Conservation (phyloP, 441 rosid genomes). For the Bruguiera hainesii region DNA sequence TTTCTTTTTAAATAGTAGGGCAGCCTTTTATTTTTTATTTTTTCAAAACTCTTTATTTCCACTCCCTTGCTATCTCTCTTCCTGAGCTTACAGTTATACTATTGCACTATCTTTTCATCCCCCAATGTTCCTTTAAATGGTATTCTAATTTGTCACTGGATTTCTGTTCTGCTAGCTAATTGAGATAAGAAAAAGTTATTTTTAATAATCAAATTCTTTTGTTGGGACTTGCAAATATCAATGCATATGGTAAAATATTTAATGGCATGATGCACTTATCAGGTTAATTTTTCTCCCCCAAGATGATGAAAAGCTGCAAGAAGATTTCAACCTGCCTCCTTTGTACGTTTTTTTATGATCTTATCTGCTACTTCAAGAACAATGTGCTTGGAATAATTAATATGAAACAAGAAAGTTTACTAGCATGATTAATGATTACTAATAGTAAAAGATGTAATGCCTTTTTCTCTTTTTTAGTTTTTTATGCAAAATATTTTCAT, state of each 20-base stretch:
- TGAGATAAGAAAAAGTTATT: conserved; percentile 11
- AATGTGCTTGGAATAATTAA: background rate
- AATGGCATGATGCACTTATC: conserved; percentile 24
- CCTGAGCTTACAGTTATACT: conserved; percentile 31
- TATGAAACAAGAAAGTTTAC: background rate
- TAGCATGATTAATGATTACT: too few species aligned
- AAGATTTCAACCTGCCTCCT: conserved; percentile 37
- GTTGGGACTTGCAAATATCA: conserved; percentile 31
- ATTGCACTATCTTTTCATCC: conserved; percentile 42
- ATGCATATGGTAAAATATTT: background rate
- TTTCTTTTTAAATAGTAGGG: conserved; percentile 13
- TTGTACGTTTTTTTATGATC: background rate
- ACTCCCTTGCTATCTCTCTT: conserved; percentile 27
- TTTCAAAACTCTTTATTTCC: conserved; percentile 26
- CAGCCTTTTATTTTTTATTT: conserved; percentile 22
- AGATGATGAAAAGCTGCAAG: conserved; percentile 48
- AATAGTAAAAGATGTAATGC: too few species aligned
- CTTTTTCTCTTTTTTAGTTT: too few species aligned
- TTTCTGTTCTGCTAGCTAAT: conserved; percentile 23
- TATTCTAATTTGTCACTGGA: conserved; percentile 20
- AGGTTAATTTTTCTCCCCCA: conserved; percentile 18
- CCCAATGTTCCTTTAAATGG: conserved; percentile 26
- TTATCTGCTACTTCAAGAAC: background rate
- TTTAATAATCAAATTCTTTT: conserved; percentile 27
- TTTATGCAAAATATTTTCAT: background rate